A percentile compares a stretch with the other conserved stretches of the same genome.
These are phyloP conservation scores for Lactifluus rugatus DNA, from an alignment of 768 basidiomycete species.

Conservation along the genomic window DNA sequence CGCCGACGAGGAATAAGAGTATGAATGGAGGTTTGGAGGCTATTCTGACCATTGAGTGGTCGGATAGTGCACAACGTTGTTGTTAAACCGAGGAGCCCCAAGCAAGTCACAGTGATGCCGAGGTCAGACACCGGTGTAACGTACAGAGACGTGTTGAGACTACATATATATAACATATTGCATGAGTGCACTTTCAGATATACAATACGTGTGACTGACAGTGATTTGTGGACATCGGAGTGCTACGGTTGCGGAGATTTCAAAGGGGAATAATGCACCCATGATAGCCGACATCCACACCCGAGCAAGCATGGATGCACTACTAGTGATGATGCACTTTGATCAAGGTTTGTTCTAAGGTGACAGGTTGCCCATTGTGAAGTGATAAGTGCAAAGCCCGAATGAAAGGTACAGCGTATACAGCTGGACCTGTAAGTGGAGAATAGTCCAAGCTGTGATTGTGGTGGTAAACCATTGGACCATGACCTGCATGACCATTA, in stretches of 20 bases:
- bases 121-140: not conserved
- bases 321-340: not conserved
- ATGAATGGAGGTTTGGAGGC: constrained; percentile 3
- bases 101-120: not conserved
- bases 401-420: not conserved
- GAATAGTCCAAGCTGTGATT: not conserved
- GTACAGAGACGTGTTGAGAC: not conserved
- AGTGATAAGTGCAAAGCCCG: not conserved
- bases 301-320: not conserved
- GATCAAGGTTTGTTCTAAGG: not conserved
- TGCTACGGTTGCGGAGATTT: not conserved
- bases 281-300: not conserved
- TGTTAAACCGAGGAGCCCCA: not conserved
- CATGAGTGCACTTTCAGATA: not conserved
- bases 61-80: not conserved
- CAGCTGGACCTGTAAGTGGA: not conserved
- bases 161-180: no score
- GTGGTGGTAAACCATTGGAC: not conserved
- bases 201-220: not conserved
- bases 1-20: not conserved
- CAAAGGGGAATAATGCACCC: not conserved
- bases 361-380: not conserved
- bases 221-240: not conserved
- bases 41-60: not conserved
- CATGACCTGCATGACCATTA: not conserved